phyloP scores from a whole-genome alignment of 2,329 filamentous ascomycete species.

The Hypoxylon sp. region DNA sequence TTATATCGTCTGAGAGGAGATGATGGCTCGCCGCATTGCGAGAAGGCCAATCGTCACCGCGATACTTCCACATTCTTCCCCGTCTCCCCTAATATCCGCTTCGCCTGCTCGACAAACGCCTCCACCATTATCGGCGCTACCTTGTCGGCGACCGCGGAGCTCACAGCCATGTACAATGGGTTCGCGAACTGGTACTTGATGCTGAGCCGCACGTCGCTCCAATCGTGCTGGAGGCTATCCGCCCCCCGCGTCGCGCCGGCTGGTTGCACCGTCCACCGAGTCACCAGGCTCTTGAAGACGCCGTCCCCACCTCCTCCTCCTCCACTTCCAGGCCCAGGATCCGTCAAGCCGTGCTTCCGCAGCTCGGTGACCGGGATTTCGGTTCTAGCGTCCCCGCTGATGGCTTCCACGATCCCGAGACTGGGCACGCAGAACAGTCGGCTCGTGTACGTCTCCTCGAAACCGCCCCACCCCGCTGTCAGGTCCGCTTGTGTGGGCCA shows the following conservation, averaged over 20 bases:
- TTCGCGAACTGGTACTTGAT: slow-evolving; percentile 90
- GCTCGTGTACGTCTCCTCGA: slow-evolving; percentile 87
- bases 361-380: slow-evolving; percentile 57
- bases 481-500: slow-evolving; percentile 85
- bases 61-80: slow-evolving; percentile 19
- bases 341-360: slow-evolving; percentile 47
- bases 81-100: slow-evolving; percentile 64
- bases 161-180: slow-evolving; percentile 87
- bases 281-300: slow-evolving; percentile 78
- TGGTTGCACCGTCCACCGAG: slow-evolving; percentile 75
- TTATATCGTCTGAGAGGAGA: slow-evolving; percentile 14
- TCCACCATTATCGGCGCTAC: slow-evolving; percentile 91
- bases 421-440: slow-evolving; percentile 82
- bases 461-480: slow-evolving; percentile 85
- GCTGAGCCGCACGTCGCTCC: slow-evolving; percentile 81
- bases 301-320: slow-evolving; percentile 52
- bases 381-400: slow-evolving; percentile 72
- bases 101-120: slow-evolving; percentile 89
- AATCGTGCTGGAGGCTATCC: slow-evolving; percentile 54
- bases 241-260: slow-evolving; percentile 56
- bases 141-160: slow-evolving; percentile 84
- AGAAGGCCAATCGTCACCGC: slow-evolving; percentile 18
- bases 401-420: slow-evolving; percentile 78
- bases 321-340: slow-evolving; percentile 48
- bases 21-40: background rate